Evolutionary conservation across 2,329 filamentous ascomycete species (phyloP), one percentile per base, ranked within the genome.

Genomic region (Colletotrichum sp.): DNA sequence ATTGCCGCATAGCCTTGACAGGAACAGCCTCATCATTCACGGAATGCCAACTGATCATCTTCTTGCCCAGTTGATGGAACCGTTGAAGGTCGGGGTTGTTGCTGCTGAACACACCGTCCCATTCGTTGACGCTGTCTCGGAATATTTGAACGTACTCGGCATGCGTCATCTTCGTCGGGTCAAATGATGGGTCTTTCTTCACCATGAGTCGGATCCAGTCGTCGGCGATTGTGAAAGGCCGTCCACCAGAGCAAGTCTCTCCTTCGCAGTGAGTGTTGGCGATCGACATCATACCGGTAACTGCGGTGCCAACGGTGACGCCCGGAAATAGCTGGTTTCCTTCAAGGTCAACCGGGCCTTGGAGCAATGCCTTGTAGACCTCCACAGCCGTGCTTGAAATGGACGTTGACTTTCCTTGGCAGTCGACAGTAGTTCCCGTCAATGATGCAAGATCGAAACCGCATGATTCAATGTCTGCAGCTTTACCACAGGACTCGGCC

Each of bases 41-140:
- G 24, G 86, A 86, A 77, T 88, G 87, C 81, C 85, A 88, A 57
- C 85, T 80, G 21, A 88, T 26, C 13, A 88, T 69, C 80, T 88
- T 88, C 21, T 84, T 84, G 13, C 86, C 86, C 2, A 78, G 78
- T 16, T 64, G 39, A 60, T 77, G 78, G 77, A 84, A 87, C 2
- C 77, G 75, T 0, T 78, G 59, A 15, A 86, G 71, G 30, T 81
- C 82, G 59, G 81, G 78, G 18, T 59, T 59, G 55, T 78, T 74
- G 18, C 82, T 80, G 15, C 79, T 79, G 78, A 82, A 81, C 9
- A 81, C 60, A 5, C 67, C 62, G 26, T 75, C 75, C 26, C 77
- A 80, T 67, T 75, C 59, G 6, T 32, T 70, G 5, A 78, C 75
- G 0, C 80, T 79, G 15, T 78, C 26, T 36, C 72, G 28, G 62